Base-by-base conservation (phyloP, 1,284 basidiomycete species). In the Ustilago sp. region DNA sequence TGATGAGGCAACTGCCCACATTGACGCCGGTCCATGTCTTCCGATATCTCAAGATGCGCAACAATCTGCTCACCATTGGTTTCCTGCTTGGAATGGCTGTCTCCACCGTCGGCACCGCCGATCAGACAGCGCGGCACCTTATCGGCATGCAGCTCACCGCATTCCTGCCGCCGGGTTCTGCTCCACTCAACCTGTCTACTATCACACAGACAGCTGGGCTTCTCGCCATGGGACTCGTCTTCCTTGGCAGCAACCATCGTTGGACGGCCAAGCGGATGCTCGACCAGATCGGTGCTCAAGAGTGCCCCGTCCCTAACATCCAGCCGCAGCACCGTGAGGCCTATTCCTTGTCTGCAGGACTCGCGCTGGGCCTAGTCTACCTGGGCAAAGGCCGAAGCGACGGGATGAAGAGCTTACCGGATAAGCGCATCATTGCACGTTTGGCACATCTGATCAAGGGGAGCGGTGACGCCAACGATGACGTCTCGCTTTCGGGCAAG, bases 291-390 rank as follows among this genome's bases (percentile, higher is more conserved):
- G 91, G 91, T 59, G 89, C 93, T 23, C 89, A 88, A 64, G 92
- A 94, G 80, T 89, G 95, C 28, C 89, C 90, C 3, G 92, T 92
- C 64, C 91, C 92, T 0, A 94, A 97, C 75, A 58, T 74, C 4
- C 79, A 80, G 55, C 73, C 76, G 35, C 68, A 73, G 28, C 65
- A 76, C 28, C 90, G 93, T 38, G 97, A 99, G 84, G 92, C 94
- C 0, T 99, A 98, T 85, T 93, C 94, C 0, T 91, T 95, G 75
- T 91, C 93, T 2, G 92, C 94, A 1, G 93, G 93, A 4, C 89
- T 98, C 50, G 91, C 93, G 0, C 97, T 97, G 82, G 97, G 97
- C 0, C 92, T 98, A 89, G 93, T 97, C 86, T 95, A 98, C 92
- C 90, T 99, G 6, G 95, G 94, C 8, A 92, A 91, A 78, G 83